Evolutionary conservation across 495 filamentous ascomycete species (phyloP), one percentile per base, ranked within the genome.

Genomic region (Xanthoparmelia taractica): DNA sequence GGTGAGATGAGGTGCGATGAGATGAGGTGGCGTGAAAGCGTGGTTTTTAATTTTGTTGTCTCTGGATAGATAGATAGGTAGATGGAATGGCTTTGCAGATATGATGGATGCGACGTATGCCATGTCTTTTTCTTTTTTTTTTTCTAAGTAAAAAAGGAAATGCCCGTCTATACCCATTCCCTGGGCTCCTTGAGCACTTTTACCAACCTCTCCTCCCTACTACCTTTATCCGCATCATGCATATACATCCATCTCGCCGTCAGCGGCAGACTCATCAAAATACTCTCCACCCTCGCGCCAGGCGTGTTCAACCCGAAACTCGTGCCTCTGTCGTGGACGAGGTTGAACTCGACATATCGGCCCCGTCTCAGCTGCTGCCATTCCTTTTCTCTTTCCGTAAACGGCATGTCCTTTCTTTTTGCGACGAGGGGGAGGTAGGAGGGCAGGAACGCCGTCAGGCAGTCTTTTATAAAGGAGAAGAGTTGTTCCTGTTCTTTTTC

Each of bases 341-440:
- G 82, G 76, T 99, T 99, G 75, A 99, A 99, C 73, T 99, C 94
- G 33, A 99, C 95, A 74, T 99, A 99, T 67, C 88, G 79, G 40
- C 95, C 94, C 57, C 94, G 81, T 36, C 94, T 82, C 64, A 99
- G 79, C 78, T 97, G 94, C 74, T 99, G 94, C 94, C 94, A 99
- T 63, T 88, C 81, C 78, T 96, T 97, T 77, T 97, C 89, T 61
- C 83, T 77, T 17, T 85, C 85, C 0, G 88, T 90, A 67, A 84
- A 99, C 0, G 88, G 84, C 90, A 96, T 90, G 65, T 97, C 89
- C 78, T 96, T 99, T 59, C 94, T 78, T 68, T 79, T 85, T 68
- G 88, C 78, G 36, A 99, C 80, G 69, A 99, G 96, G 4, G 94
- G 92, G 15, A 96, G 66, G 72, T 99, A 99, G 8, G 87, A 89